Evolutionary conservation across 371 early-diverging fungal genomes (phyloP).

Genomic region (Mucor indicus): DNA sequence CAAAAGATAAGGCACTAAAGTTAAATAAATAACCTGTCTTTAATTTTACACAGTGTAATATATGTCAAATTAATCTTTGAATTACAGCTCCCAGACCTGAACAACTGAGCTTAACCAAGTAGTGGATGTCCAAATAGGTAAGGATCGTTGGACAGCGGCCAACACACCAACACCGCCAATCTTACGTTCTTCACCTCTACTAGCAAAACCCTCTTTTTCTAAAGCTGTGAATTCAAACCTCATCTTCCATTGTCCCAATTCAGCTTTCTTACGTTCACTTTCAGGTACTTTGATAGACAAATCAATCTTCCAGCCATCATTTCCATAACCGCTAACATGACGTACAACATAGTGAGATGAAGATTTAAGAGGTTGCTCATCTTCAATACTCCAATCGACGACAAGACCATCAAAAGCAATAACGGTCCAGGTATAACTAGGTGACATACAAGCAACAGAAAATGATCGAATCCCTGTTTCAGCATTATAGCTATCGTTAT

Average conservation of each 20-base stretch:
- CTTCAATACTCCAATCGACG: constrained; percentile 60
- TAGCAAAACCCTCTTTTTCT: constrained; percentile 56
- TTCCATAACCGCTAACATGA: constrained; percentile 62
- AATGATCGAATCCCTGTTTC: constrained; percentile 50
- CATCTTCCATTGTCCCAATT: constrained; percentile 37
- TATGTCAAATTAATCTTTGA: not conserved
- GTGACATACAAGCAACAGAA: constrained; percentile 51
- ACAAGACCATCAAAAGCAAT: constrained; percentile 62
- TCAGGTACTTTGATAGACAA: constrained; percentile 45
- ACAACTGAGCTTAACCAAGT: constrained; percentile 60
- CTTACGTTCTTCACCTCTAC: constrained; percentile 48
- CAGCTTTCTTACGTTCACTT: constrained; percentile 39
- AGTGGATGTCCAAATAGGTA: constrained; percentile 62
- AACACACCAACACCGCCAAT: constrained; percentile 56
- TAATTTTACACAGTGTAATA: no score
- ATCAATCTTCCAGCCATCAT: constrained; percentile 57
- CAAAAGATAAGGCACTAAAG: no score
- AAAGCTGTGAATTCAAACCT: constrained; percentile 52
- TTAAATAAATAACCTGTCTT: no score
- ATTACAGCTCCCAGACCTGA: constrained; percentile 44
- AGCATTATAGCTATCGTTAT: constrained; percentile 50
- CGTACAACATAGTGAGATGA: constrained; percentile 58
- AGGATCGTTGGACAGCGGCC: constrained; percentile 39
- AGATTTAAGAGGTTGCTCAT: constrained; percentile 35
- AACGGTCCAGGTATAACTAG: constrained; percentile 67